Evolutionary conservation across 176 grass and related monocot species (phyloP).

Genomic region (Oryza coarctata): DNA sequence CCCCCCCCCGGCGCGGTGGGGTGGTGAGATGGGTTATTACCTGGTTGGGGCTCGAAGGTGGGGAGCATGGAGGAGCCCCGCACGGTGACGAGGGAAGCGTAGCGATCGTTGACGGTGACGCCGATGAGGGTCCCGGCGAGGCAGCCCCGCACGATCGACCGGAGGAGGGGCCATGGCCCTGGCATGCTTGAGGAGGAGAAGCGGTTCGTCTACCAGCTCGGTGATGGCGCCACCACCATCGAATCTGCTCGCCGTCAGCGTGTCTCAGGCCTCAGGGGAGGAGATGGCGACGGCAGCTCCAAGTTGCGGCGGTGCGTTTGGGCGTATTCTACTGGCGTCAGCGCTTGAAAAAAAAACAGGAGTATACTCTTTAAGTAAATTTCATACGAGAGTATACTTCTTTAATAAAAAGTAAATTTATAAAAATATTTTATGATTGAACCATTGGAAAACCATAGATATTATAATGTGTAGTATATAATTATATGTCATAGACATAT

Average conservation of each 20-base stretch:
- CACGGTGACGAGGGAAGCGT: slow-evolving; percentile 36
- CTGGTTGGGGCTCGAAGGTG: slow-evolving; percentile 42
- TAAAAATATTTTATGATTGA: no score
- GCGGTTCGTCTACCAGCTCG: neutral
- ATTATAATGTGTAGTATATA: no score
- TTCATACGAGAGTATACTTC: no score
- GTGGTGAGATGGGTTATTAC: neutral
- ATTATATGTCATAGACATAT: no score
- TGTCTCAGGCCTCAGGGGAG: no score
- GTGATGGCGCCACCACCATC: neutral
- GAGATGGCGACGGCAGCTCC: no score
- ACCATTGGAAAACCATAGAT: no score
- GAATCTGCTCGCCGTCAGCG: neutral
- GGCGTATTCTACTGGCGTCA: neutral
- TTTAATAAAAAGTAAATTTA: no score
- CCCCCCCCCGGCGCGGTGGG: no score
- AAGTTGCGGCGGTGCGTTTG: neutral
- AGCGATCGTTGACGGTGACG: slow-evolving; percentile 54
- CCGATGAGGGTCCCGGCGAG: slow-evolving; percentile 36
- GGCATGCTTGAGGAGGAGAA: slow-evolving; percentile 40
- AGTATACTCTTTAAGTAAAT: no score
- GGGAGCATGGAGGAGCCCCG: slow-evolving; percentile 72
- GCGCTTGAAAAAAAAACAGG: no score
- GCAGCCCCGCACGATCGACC: slow-evolving; percentile 14
- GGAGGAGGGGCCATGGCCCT: slow-evolving; percentile 1